Base-by-base conservation (phyloP, 306 rosid genomes). In the Phaseolus lunatus region DNA sequence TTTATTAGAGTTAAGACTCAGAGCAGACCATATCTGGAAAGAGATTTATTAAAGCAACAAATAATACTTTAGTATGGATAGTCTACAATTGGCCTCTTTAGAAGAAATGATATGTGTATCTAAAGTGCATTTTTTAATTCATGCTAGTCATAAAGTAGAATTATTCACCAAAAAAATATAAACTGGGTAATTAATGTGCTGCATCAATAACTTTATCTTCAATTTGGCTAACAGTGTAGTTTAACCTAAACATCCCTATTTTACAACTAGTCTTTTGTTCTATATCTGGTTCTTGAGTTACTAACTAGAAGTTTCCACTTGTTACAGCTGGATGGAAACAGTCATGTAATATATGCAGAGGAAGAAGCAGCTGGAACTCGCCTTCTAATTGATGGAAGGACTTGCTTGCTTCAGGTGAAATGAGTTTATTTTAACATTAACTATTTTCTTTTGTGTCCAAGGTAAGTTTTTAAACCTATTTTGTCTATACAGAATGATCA, bases 301-400 rank as follows among this genome's bases (percentile, higher is more conserved):
- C 62, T 85, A 75, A 85, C 86, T 33, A 43, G 23, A 78, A 57
- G 74, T 75, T 80, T 78, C 48, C n/a, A 33, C 70, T 72, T 86
- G 50, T 82, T 64, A 79, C 96, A 96, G 99, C 83, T 96, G 94
- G 90, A 92, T 72, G 99, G 99, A 83, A 96, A 91, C 84, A 96
- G 99, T 87, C 97, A 95, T 86, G 93, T 95, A 24, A 88, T 95
- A 83, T 95, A 95, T 79, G 96, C 97, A 20, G 99, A 95, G 88
- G 99, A 95, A 89, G 99, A 95, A 88, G 97, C 99, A 66, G 99
- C 99, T 56, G 99, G 99, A 78, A 95, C 97, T 80, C 97, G 97
- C 29, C 99, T 95, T 87, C 86, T 95, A 67, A 95, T 95, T 72
- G 99, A 95, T 92, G 99, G 99, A 85, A 90, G 97, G 87, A 92